Base-by-base conservation (phyloP, 75 land plant species). In the Selaginella moellendorffii region DNA sequence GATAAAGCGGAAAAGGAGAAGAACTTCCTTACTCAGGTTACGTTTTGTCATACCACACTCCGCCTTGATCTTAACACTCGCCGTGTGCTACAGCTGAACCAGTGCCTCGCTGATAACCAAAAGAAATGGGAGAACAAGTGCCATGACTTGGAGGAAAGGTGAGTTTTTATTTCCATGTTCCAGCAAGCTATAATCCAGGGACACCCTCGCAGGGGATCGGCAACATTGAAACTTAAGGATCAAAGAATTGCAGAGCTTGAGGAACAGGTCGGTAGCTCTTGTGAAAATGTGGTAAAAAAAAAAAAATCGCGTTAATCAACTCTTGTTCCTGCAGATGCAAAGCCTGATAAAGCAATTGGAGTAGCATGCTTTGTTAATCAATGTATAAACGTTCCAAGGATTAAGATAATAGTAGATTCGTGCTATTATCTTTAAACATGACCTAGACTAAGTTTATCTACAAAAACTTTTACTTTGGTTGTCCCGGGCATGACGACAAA, bases 81-180 rank as follows among this genome's bases (percentile, higher is more conserved):
- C n/a, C n/a, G n/a, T n/a, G n/a, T 19, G 21, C n/a, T 56, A 9
- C 59, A 56, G 59, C 5, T 56, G n/a, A 56, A 56, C 59, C 59
- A 56, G 21, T 56, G 25, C 24, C n/a, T 56, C 8, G 19, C 5
- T 9, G 24, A 25, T 8, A 56, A 19, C n/a, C 59, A 56, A 25
- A 19, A 25, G 59, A 19, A 21, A 9, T 56, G 59, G 59, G 24
- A 56, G n/a, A 56, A 21, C 9, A 56, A 56, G 24, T 19, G 8
- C 8, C 59, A 56, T 2, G 21, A 56, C 23, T 5, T 56, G 9
- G 59, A 56, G 59, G 59, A 56, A 56, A 56, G 59, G 59, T 56
- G 9, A 21, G 24, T 56, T 21, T 19, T 8, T 56, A 8, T 8
- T 8, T 56, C 59, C n/a, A 56, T 8, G 24, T 21, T 21, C 8